Evolutionary conservation across 179 eudicot genomes (phyloP), one percentile per base, ranked within the genome.

Genomic region (Camellia oleifera): DNA sequence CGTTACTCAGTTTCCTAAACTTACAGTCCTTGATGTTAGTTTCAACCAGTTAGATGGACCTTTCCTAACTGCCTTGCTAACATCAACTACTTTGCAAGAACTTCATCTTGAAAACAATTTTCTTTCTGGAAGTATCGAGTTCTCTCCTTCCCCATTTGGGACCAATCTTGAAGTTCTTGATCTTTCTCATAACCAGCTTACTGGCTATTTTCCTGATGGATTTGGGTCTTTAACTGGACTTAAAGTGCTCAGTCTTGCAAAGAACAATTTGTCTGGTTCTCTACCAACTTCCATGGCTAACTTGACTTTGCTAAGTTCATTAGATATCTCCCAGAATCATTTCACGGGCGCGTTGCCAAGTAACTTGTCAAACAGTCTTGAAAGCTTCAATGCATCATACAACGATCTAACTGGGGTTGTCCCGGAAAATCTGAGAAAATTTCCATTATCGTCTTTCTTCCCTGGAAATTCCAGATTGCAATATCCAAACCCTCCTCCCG

Each of bases 401-500:
- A 95, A 95, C 84, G 94, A 95, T 75, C 91, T 95, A 14, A 90
- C 95, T 64, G 99, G 99, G 50, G 91, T 89, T 77, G 97, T 95
- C 82, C 99, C 99, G 3, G 92, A 85, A 76, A 92, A 88, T 87
- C 81, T 95, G 82, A 89, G 95, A 64, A 88, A 84, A 42, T 95
- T 95, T 66, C 94, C 98, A 6, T 84, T 32, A 13, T 86, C 97
- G 60, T 89, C 98, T 56, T 95, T 95, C 87, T 94, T 60, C 80
- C 99, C 99, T 52, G 99, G 99, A 58, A 95, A 95, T 83, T 91
- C 97, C 18, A 77, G 79, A 71, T 78, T 95, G 42, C 81, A 90
- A 72, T 82, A 92, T 56, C 98, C 98, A 63, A 90, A 89, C 81
- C 88, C 89, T n/a, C 92, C 97, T 76, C 77, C 95, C 42, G 92